Base-by-base conservation (phyloP, 345 rosid species). In the Rhodomyrtus tomentosa region DNA sequence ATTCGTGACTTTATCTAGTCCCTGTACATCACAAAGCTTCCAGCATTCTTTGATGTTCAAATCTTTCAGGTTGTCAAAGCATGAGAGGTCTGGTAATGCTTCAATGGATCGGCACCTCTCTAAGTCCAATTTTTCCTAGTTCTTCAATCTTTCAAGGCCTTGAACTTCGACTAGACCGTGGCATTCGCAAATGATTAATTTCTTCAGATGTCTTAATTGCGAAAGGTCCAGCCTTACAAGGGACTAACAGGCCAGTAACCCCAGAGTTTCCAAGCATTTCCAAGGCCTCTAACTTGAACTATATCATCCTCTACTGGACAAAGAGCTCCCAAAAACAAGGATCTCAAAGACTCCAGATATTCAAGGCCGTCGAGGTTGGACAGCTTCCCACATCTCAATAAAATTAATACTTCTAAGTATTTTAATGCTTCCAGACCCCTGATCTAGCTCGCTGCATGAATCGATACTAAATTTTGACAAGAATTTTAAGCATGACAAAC, bases 381-480 rank as follows among this genome's bases (percentile, higher is more conserved):
- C 74, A 62, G 6, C 74, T 62, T 62, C 1, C 0, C 0, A 22
- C 74, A 62, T 1, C 0, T 0, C 3, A 0, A 0, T 53, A 29
- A 5, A 0, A 0, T 0, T 5, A 62, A 10, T 7, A 0, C 0
- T 29, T 0, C 11, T 7, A 62, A 62, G 42, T 4, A 13, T 62
- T 29, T 32, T 29, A 62, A 62, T 29, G 5, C 74, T 32, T 62
- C 40, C 2, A 32, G 40, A 62, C 32, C 74, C 74, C 4, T 62
- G 10, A 62, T 62, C 18, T 62, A 62, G 12, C 74, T 62, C 42
- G 7, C 40, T 0, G 8, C 68, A 58, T 2, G 4, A n/a, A 0
- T 2, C 0, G 15, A 62, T 1, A 15, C 0, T 1, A 15, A 62
- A 62, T 16, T 29, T 0, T 62, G 40, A 29, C 74, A 29, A 62